Conservation (phyloP, 345 rosid genomes). For the Linum trigynum region DNA sequence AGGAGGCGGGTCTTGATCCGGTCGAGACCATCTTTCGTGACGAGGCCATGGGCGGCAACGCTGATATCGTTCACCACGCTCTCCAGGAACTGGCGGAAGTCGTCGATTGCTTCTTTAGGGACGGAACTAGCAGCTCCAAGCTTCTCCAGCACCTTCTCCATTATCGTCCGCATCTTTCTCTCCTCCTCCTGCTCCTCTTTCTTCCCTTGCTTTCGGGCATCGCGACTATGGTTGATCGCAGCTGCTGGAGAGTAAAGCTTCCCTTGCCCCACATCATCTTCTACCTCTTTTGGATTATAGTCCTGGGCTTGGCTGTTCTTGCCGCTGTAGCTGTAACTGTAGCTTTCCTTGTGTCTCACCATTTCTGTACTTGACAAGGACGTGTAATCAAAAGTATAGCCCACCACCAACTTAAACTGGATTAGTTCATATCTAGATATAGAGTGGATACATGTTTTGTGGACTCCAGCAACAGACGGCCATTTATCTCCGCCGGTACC, state of each 20-base stretch:
- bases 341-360: too few relatives aligned
- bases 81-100: slow-evolving; percentile 34
- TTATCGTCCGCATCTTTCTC: slow-evolving; percentile 24
- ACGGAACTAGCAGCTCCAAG: slow-evolving; percentile 32
- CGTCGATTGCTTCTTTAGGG: slow-evolving; percentile 38
- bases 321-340: too few relatives aligned
- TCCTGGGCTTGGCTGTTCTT: neutral
- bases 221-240: slow-evolving; percentile 4
- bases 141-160: slow-evolving; percentile 39
- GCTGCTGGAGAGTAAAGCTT: slow-evolving; percentile 11
- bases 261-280: slow-evolving; percentile 7
- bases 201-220: neutral
- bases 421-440: too few relatives aligned
- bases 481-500: too few relatives aligned
- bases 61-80: slow-evolving; percentile 32
- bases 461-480: too few relatives aligned
- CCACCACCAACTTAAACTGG: too few relatives aligned
- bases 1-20: slow-evolving; percentile 36
- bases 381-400: too few relatives aligned
- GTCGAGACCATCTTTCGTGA: slow-evolving; percentile 34
- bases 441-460: too few relatives aligned
- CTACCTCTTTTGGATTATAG: neutral
- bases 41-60: slow-evolving; percentile 38
- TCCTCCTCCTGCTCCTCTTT: neutral
- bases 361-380: too few relatives aligned